A percentile compares a stretch with the other conserved stretches of the same genome.
phyloP scores from a whole-genome alignment of 768 basidiomycete species.

The Leucosporidium creatinivorum region DNA sequence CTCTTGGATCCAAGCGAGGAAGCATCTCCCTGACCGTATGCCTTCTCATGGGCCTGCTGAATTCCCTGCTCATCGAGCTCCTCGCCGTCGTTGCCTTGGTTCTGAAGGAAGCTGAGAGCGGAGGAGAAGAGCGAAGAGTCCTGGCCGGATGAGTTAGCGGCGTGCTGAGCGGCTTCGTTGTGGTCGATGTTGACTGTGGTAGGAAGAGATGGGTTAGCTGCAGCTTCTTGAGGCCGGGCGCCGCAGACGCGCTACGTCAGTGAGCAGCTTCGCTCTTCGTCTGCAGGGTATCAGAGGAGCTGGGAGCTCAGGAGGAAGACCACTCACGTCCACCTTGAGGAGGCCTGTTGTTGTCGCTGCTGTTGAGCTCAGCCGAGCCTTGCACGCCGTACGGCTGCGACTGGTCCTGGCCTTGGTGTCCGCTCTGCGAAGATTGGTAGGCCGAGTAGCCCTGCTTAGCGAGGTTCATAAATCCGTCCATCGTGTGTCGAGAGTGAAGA shows the following conservation, averaged over 20 bases:
- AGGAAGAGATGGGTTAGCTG: background rate
- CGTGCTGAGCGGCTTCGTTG: conserved; percentile 10
- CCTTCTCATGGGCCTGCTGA: conserved; percentile 24
- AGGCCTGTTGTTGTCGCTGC: conserved; percentile 6
- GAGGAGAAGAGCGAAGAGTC: conserved; percentile 15
- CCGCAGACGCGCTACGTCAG: no score
- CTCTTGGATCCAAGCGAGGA: conserved; percentile 3
- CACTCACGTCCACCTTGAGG: background rate
- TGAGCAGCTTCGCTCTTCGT: no score
- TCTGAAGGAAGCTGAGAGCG: conserved; percentile 13
- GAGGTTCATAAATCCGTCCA: background rate
- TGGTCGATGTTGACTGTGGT: conserved; percentile 3
- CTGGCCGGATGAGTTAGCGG: conserved; percentile 6
- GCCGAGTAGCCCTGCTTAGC: background rate
- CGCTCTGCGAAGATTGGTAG: no score
- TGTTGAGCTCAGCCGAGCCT: no score
- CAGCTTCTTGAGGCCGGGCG: background rate
- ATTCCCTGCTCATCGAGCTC: conserved; percentile 24
- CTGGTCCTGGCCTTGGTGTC: no score
- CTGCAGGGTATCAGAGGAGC: no score
- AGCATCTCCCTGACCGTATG: conserved; percentile 6
- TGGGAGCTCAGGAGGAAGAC: no score
- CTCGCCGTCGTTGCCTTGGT: conserved; percentile 4
- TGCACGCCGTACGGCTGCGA: no score
- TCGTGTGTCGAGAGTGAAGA: background rate